Evolutionary conservation across 495 filamentous ascomycete genomes (phyloP).

Genomic region (Lasiosphaeria ovina): DNA sequence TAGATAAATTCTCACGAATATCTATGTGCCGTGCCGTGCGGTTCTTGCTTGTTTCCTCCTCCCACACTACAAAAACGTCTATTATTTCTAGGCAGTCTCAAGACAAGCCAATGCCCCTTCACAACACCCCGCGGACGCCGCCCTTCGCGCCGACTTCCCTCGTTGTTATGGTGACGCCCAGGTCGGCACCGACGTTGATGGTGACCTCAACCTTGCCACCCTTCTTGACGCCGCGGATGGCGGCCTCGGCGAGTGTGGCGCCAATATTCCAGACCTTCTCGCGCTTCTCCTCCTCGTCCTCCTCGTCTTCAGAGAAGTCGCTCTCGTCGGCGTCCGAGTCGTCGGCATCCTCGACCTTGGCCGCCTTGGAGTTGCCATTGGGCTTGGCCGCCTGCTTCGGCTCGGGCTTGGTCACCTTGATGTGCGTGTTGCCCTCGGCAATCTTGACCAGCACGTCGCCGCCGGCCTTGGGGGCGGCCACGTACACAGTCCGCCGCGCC

Average conservation of each 20-base stretch:
- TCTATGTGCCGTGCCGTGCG: no score
- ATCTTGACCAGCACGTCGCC: slow-evolving; percentile 85
- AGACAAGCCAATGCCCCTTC: slow-evolving; percentile 17
- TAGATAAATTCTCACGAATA: no score
- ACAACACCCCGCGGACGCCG: slow-evolving; percentile 71
- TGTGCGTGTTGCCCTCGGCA: slow-evolving; percentile 80
- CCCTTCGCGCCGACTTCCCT: slow-evolving; percentile 84
- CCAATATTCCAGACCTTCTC: slow-evolving; percentile 93
- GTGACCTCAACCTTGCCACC: slow-evolving; percentile 89
- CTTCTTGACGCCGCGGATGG: slow-evolving; percentile 78
- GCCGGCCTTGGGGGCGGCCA: slow-evolving; percentile 69
- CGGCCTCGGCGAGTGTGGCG: slow-evolving; percentile 79
- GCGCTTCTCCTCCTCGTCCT: slow-evolving; percentile 81
- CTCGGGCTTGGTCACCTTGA: slow-evolving; percentile 86
- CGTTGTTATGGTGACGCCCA: slow-evolving; percentile 73
- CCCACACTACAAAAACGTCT: background rate
- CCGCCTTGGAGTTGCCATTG: slow-evolving; percentile 50
- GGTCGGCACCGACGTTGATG: slow-evolving; percentile 76
- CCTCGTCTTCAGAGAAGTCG: slow-evolving; percentile 64
- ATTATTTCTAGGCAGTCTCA: background rate
- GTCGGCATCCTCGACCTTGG: slow-evolving; percentile 44
- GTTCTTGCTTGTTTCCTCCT: background rate
- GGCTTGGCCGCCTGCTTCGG: slow-evolving; percentile 60
- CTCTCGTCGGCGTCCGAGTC: slow-evolving; percentile 55
- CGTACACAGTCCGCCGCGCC: slow-evolving; percentile 74